Base-by-base conservation (phyloP, 805 yeast genomes). In the Yarrowia sp. region DNA sequence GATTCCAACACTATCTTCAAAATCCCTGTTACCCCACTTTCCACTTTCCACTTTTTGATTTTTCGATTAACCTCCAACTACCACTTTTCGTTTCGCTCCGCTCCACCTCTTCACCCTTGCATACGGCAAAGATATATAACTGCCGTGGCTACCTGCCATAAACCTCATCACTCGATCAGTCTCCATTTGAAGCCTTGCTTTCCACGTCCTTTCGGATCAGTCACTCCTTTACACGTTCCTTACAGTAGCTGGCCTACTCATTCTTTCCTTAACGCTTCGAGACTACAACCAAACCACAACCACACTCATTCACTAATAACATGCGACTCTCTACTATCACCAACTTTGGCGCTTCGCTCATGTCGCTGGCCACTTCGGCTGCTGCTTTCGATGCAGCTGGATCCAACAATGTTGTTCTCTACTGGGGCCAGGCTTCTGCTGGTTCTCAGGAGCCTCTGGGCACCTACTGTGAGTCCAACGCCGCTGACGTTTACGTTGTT, bases 371-470 rank as follows among this genome's bases (percentile, higher is more conserved):
- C 7, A 58, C 47, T 18, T 65, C 58, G 4, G 36, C 18, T 4
- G 68, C 70, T 5, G 71, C 71, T 3, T 70, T 67, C 33, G 68
- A 69, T 35, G 58, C 68, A 36, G 55, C 65, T 15, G 75, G 84
- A 39, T 79, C 81, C 48, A 72, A 79, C 58, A 87, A 88, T 69
- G 84, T 89, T 45, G 96, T 87, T 32, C 80, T 88, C 9, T 90
- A 90, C 76, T 90, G 96, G 96, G 96, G 96, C 55, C 96, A 90
- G 75, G 81, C 84, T 68, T 84, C 92, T 9, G 85, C 83, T 17
- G 89, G 89, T 7, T 72, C 80, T 10, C 83, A 82, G 68, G 71
- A 78, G 39, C 71, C 75, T 4, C 75, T 85, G 6, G 75, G 80
- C 1, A 75, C 79, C 55, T 90, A 90, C 78, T 91, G 97, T 80